These are phyloP conservation scores for Podila epigama DNA, from an alignment of 192 early-diverging fungal species.

Conservation along the genomic window DNA sequence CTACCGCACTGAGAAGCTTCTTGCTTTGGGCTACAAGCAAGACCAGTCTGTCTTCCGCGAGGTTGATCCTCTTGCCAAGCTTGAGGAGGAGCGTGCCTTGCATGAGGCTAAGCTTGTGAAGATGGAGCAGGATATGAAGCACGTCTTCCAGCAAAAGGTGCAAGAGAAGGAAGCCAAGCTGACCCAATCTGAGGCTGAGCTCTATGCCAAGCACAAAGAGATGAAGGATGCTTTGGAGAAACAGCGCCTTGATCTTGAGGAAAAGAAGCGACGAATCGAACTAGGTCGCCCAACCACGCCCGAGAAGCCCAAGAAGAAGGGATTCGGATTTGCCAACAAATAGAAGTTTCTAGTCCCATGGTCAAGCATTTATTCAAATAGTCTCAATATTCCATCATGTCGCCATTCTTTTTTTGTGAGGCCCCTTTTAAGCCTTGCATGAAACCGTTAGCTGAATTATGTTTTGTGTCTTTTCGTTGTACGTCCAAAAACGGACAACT, in stretches of 20 bases:
- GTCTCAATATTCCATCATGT: too few relatives aligned
- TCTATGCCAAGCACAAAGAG: slow-evolving; percentile 96
- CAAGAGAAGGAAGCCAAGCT: slow-evolving; percentile 98
- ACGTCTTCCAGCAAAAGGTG: slow-evolving; percentile 98
- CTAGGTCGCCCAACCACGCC: slow-evolving; percentile 73
- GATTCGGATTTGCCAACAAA: slow-evolving; percentile 70
- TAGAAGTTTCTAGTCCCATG: too few relatives aligned
- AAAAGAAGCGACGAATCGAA: slow-evolving; percentile 91
- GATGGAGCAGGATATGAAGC: slow-evolving; percentile 99
- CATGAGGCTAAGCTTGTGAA: slow-evolving; percentile 97
- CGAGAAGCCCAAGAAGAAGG: slow-evolving; percentile 77
- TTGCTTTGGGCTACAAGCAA: slow-evolving; percentile 84
- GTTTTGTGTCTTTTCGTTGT: too few relatives aligned
- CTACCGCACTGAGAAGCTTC: slow-evolving; percentile 94
- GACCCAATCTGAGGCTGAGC: slow-evolving; percentile 96
- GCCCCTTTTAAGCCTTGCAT: too few relatives aligned
- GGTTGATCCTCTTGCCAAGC: slow-evolving; percentile 76
- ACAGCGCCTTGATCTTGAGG: slow-evolving; percentile 91
- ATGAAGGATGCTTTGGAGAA: slow-evolving; percentile 98
- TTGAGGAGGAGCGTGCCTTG: slow-evolving; percentile 90
- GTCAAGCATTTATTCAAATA: too few relatives aligned
- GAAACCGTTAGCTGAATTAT: too few relatives aligned
- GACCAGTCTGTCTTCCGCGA: slow-evolving; percentile 82
- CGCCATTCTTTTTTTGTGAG: too few relatives aligned
- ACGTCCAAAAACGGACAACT: too few relatives aligned